phyloP scores from a whole-genome alignment of 139 green algal genomes.

The Pleodorina starrii region DNA sequence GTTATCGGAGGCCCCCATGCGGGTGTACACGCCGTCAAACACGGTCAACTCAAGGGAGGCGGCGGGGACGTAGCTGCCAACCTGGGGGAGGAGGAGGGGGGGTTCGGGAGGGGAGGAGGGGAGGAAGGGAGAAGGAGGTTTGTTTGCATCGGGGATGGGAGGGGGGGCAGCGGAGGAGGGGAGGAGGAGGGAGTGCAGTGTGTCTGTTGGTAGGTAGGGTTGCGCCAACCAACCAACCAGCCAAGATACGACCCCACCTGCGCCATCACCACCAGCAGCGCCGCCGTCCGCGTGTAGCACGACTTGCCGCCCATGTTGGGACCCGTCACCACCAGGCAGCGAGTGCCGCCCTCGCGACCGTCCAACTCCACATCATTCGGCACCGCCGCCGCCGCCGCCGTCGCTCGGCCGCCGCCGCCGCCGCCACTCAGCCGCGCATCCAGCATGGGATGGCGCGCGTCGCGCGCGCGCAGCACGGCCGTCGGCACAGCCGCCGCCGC shows the following conservation, averaged over 20 bases:
- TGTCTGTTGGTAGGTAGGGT: too few relatives aligned
- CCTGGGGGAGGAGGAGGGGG: constrained; percentile 50
- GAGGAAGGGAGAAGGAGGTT: too few relatives aligned
- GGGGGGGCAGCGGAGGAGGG: too few relatives aligned
- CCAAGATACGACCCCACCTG: constrained; percentile 79
- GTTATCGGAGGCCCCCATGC: constrained; percentile 94
- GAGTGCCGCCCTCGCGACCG: background rate
- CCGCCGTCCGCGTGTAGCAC: constrained; percentile 78
- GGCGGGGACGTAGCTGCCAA: constrained; percentile 92
- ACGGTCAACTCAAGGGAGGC: constrained; percentile 69
- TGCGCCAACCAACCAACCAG: too few relatives aligned
- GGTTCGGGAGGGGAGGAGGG: background rate
- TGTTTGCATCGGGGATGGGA: too few relatives aligned
- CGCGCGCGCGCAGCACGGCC: constrained; percentile 66
- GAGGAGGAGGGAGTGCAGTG: too few relatives aligned
- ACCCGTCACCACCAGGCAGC: constrained; percentile 70
- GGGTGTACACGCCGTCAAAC: constrained; percentile 87
- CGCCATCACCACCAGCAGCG: constrained; percentile 90
- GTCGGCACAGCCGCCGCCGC: background rate
- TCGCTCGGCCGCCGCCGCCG: background rate
- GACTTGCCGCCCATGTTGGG: constrained; percentile 97
- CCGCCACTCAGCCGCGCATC: constrained; percentile 72
- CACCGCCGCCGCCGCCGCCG: constrained; percentile 56
- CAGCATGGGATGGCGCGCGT: constrained; percentile 84
- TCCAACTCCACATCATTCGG: constrained; percentile 77